These are phyloP conservation scores for Rhazya stricta DNA, from an alignment of 257 asterid genomes.

Conservation along the genomic window DNA sequence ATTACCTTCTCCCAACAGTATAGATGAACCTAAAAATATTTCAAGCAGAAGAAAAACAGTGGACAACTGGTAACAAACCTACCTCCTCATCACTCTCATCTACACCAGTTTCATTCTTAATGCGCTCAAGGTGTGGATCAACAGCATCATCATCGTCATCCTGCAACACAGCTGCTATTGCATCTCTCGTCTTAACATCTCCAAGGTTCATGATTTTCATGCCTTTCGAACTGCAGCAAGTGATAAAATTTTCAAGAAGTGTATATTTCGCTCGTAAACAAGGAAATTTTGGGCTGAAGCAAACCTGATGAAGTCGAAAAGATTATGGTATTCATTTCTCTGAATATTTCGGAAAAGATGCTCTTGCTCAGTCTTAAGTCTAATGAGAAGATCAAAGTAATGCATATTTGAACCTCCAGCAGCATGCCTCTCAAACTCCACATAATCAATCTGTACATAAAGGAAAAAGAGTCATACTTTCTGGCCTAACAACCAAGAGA, in stretches of 20 bases:
- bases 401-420: conserved; percentile 98
- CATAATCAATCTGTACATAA: conserved; percentile 64
- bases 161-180: conserved; percentile 57
- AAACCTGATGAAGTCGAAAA: conserved; percentile 66
- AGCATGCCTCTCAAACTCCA: conserved; percentile 95
- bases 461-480: conserved; percentile 15
- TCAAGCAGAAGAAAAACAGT: background rate
- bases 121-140: conserved; percentile 86
- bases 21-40: background rate
- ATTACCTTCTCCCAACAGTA: background rate
- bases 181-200: conserved; percentile 39
- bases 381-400: conserved; percentile 86
- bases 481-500: conserved; percentile 19
- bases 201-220: conserved; percentile 72
- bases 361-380: conserved; percentile 87
- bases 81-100: conserved; percentile 88
- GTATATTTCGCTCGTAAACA: background rate
- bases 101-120: conserved; percentile 63
- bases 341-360: conserved; percentile 96
- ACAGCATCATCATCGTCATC: conserved; percentile 65
- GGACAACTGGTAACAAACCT: background rate
- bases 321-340: conserved; percentile 79
- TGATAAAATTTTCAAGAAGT: conserved; percentile 13
- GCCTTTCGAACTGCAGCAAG: conserved; percentile 59
- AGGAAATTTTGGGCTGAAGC: background rate